These are phyloP conservation scores for Aspergillus cejpii DNA, from an alignment of 2,329 filamentous ascomycete species.

Conservation along the genomic window DNA sequence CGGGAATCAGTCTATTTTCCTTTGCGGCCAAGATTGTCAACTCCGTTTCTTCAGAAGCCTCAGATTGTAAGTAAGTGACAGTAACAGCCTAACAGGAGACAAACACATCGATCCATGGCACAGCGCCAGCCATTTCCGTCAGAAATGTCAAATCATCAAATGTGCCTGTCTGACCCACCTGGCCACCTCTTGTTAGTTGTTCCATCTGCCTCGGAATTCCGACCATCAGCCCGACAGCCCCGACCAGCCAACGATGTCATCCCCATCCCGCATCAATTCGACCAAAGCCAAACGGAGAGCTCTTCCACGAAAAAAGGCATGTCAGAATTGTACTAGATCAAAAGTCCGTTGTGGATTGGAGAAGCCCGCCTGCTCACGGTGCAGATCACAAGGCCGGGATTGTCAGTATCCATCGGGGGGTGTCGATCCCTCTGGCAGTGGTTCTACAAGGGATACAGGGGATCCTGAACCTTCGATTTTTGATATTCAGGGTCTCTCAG, in stretches of 20 bases:
- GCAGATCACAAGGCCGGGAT: slow-evolving; percentile 8
- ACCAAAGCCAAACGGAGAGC: not conserved
- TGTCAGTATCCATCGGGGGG: slow-evolving; percentile 13
- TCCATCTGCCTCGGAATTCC: too few relatives aligned
- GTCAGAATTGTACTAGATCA: slow-evolving; percentile 14
- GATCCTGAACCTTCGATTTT: not conserved
- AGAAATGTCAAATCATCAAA: not conserved
- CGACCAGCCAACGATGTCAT: not conserved
- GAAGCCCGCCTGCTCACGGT: slow-evolving; percentile 17
- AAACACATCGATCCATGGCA: not conserved
- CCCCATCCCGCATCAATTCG: not conserved
- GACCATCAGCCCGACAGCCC: too few relatives aligned
- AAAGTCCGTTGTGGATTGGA: slow-evolving; percentile 18
- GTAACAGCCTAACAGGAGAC: not conserved
- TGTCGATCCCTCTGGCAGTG: not conserved
- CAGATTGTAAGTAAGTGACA: too few relatives aligned
- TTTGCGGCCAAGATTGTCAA: too few relatives aligned
- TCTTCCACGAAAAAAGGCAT: slow-evolving; percentile 18
- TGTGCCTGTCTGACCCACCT: too few relatives aligned
- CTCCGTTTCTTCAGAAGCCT: too few relatives aligned
- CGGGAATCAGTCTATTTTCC: too few relatives aligned
- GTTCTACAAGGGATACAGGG: not conserved
- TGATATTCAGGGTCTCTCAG: not conserved
- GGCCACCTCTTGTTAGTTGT: too few relatives aligned
- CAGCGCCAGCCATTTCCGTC: not conserved